Evolutionary conservation across 2,329 filamentous ascomycete species (phyloP).

Genomic region (Scytalidium lignicola): DNA sequence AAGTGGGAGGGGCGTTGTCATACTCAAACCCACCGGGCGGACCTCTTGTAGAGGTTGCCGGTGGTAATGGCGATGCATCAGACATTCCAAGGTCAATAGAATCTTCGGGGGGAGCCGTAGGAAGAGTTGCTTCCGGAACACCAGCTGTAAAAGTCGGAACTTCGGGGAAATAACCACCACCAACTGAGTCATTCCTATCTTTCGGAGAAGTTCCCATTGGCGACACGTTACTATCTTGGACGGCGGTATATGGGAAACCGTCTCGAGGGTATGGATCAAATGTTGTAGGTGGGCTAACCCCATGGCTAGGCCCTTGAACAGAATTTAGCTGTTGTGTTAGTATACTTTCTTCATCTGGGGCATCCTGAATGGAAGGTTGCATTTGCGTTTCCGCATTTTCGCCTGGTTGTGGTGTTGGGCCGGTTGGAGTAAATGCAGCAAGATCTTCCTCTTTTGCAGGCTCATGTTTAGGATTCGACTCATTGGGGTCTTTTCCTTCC

Average conservation of each 20-base stretch:
- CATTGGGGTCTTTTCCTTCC: conserved; percentile 86
- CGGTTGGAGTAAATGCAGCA: conserved; percentile 52
- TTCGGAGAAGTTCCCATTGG: conserved; percentile 41
- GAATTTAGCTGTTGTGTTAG: conserved; percentile 27
- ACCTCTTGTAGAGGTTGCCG: conserved; percentile 11
- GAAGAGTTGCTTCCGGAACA: conserved; percentile 16
- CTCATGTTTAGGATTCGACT: conserved; percentile 70
- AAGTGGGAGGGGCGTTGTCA: conserved; percentile 21
- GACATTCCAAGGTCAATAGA: conserved; percentile 19
- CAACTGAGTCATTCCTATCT: conserved; percentile 42
- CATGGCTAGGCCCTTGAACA: conserved; percentile 12
- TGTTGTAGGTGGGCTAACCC: background rate
- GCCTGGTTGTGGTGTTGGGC: conserved; percentile 59
- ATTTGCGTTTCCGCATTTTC: conserved; percentile 36
- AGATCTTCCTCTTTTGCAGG: conserved; percentile 39
- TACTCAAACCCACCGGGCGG: background rate
- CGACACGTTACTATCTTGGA: conserved; percentile 41
- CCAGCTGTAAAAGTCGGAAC: conserved; percentile 27
- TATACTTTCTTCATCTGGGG: conserved; percentile 49
- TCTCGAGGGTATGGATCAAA: conserved; percentile 31
- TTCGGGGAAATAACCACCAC: conserved; percentile 54
- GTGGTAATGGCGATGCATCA: conserved; percentile 17
- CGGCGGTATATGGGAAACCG: conserved; percentile 24
- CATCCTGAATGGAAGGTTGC: conserved; percentile 46
- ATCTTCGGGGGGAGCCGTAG: conserved; percentile 21